Evolutionary conservation across 2,329 filamentous ascomycete species (phyloP).

Genomic region (Aspergillus clavatus): DNA sequence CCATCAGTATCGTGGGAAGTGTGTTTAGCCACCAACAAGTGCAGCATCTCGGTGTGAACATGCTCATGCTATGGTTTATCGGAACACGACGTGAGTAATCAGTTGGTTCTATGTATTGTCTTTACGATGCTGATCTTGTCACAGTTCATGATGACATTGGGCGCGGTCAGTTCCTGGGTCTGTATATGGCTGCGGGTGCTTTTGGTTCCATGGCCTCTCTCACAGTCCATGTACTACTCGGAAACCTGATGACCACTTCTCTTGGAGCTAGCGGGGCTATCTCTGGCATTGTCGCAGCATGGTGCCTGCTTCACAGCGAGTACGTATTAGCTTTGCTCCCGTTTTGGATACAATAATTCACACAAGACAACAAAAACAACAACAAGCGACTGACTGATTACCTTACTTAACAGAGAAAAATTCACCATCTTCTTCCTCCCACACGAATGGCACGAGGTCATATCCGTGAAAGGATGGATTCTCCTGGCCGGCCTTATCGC

Average conservation of each 20-base stretch:
- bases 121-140: conserved; percentile 2
- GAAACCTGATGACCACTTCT: conserved; percentile 43
- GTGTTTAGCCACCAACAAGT: conserved; percentile 54
- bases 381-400: not conserved
- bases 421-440: conserved; percentile 42
- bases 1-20: conserved; percentile 50
- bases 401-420: conserved; percentile 29
- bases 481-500: conserved; percentile 35
- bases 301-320: conserved; percentile 46
- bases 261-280: conserved; percentile 51
- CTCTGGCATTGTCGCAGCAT: conserved; percentile 47
- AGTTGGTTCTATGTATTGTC: too few species aligned
- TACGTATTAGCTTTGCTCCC: conserved; percentile 20
- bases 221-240: conserved; percentile 39
- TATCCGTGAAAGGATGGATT: conserved; percentile 40
- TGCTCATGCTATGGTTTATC: conserved; percentile 51
- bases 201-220: conserved; percentile 47
- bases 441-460: conserved; percentile 32
- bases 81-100: conserved; percentile 44
- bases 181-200: conserved; percentile 48
- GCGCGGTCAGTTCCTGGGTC: conserved; percentile 51
- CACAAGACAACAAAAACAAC: not conserved
- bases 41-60: conserved; percentile 51
- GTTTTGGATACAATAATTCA: not conserved
- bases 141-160: conserved; percentile 53